Evolutionary conservation across 495 filamentous ascomycete genomes (phyloP).

Genomic region (Hypoxylon subgilvum): DNA sequence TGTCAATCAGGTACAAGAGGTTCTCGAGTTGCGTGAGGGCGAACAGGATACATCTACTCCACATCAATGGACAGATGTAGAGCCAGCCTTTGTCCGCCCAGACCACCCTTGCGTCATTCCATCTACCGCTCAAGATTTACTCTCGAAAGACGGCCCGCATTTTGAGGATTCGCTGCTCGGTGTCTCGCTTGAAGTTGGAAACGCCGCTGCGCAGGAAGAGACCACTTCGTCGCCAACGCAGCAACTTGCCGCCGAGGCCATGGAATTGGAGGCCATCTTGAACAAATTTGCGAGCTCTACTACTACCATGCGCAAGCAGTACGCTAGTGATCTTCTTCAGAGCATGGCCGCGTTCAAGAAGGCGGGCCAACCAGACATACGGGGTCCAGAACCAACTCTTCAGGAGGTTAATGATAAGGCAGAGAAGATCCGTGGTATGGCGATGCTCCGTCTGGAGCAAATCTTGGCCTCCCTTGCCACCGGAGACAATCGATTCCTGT

Average conservation of each 20-base stretch:
- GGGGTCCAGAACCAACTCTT: neutral
- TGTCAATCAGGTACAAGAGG: constrained; percentile 47
- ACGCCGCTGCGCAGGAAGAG: no score
- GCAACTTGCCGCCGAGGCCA: no score
- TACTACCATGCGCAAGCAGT: constrained; percentile 41
- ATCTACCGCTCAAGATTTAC: constrained; percentile 9
- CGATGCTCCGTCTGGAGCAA: constrained; percentile 16
- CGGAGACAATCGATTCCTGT: constrained; percentile 41
- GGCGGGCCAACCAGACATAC: constrained; percentile 4
- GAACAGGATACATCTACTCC: neutral
- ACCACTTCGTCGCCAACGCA: no score
- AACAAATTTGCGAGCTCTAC: constrained; percentile 35
- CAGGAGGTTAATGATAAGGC: constrained; percentile 35
- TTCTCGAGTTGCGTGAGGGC: constrained; percentile 40
- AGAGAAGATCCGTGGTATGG: constrained; percentile 7
- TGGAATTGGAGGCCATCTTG: constrained; percentile 48
- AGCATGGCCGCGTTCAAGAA: constrained; percentile 43
- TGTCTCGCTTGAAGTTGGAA: no score
- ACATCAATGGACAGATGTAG: neutral
- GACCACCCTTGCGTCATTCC: constrained; percentile 2
- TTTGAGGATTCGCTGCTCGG: neutral
- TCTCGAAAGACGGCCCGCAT: constrained; percentile 1
- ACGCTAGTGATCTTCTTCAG: constrained; percentile 49
- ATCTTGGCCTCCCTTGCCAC: constrained; percentile 43
- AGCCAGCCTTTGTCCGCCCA: constrained; percentile 5